Base-by-base conservation (phyloP, 306 rosid species). In the Gillenia trifoliata region DNA sequence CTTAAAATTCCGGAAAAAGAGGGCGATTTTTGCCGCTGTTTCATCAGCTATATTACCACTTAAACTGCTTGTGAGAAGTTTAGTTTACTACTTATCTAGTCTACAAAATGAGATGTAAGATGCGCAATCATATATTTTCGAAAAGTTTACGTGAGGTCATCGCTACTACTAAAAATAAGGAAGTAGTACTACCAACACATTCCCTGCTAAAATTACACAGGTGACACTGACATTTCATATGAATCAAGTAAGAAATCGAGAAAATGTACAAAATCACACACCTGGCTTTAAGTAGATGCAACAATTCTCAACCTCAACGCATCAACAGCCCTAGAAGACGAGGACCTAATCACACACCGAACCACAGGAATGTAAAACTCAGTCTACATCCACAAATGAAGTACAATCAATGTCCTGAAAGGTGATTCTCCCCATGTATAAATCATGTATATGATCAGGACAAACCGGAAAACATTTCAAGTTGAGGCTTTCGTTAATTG, bases 351-450 rank as follows among this genome's bases (percentile, higher is more conserved):
- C 28, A 13, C 49, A 25, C n/a, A n/a, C 30, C 22, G 15, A n/a
- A 41, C 50, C 22, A 13, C 64, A 47, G 38, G 11, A 78, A 70
- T 25, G 28, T 12, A 75, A 79, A 6, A 47, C 31, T 85, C 82
- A 85, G 75, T 84, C 87, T 41, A 76, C 80, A 68, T 86, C 86
- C 36, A 82, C 74, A 75, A 73, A 85, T 64, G 81, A 82, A 66
- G 92, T 68, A 56, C 85, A 91, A 45, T 91, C 97, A 70, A 93
- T 74, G 77, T 91, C 97, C 77, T 91, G 90, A 76, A 93, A 89
- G 17, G 88, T 86, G 75, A 86, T 82, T 75, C 70, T 86, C 40
- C 96, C 96, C 83, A 82, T 71, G 79, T 89, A 93, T 52, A 93
- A 82, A 76, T 88, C 91, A 64, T 75, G 77, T 8, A 84, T 70